Base-by-base conservation (phyloP, 768 basidiomycete species). In the Tubosaeta brunneosetosa region DNA sequence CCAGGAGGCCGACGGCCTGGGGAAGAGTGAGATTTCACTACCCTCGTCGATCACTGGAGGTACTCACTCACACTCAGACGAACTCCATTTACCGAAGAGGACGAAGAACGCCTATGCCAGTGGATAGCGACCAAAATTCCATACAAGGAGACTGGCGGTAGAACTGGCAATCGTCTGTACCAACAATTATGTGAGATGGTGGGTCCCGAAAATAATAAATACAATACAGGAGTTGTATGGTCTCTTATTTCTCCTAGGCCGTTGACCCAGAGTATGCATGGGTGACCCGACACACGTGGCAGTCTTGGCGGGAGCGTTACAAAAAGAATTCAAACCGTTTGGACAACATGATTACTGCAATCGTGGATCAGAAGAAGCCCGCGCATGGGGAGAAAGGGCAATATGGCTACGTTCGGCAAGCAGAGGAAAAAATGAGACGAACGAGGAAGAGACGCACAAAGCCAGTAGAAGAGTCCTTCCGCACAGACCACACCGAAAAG, bases 241-340 rank as follows among this genome's bases (percentile, higher is more conserved):
- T 51, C 17, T 26, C 36, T 61, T 17, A 59, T 33, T 27, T 22
- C 26, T 38, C 16, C 9, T 57, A 90, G 88, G 74, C 73, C 44
- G 69, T 70, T 46, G 85, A 89, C 55, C 84, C 87, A 2, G 86
- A 88, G 56, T 90, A 82, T 60, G 74, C 78, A 0, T 91, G 89
- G 89, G 90, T 90, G 17, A 76, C 74, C 25, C 83, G 88, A 14
- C 89, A 92, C 64, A 90, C 88, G 2, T 92, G 89, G 89, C 88
- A 91, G 58, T 92, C 89, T 14, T 92, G 89, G 89, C 80, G 90
- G 26, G 89, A 92, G 63, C 77, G 90, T 27, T 92, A 92, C 73
- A 91, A 91, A 74, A 91, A 91, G 69, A 86, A 92, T 55, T 73
- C 86, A 0, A 63, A 71, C 7, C 81, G 88, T 10, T 75, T 91